Percentiles rank a stretch among this genome's conserved stretches.
phyloP scores from a whole-genome alignment of 2,329 filamentous ascomycete species.

The Blastomyces silverae region DNA sequence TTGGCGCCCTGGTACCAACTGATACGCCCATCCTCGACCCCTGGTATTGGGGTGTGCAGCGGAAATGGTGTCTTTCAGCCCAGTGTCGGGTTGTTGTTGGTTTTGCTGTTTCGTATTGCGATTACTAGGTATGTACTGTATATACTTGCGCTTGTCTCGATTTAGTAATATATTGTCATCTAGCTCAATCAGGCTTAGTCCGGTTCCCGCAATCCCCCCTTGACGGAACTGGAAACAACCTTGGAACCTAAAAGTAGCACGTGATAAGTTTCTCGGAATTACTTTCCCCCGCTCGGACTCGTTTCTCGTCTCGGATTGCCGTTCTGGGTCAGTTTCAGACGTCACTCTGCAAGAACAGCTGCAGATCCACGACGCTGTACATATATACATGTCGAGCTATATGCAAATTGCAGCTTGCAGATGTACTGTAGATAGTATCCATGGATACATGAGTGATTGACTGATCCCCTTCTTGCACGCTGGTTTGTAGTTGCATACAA shows the following conservation, averaged over 20 bases:
- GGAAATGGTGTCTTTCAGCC: background rate
- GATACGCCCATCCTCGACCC: background rate
- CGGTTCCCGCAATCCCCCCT: no score
- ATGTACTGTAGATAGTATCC: background rate
- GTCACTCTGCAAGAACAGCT: background rate
- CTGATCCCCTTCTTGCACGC: background rate
- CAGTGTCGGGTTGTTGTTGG: no score
- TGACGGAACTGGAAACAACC: no score
- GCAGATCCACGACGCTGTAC: background rate
- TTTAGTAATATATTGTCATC: background rate
- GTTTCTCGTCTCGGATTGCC: background rate
- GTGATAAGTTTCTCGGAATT: background rate
- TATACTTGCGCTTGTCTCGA: background rate
- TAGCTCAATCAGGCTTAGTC: background rate
- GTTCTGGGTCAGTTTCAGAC: slow-evolving; percentile 3
- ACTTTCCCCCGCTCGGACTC: background rate
- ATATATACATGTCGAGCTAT: no score
- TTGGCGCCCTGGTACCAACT: background rate
- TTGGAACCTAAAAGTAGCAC: background rate
- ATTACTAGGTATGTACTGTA: no score
- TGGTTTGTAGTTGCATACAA: background rate
- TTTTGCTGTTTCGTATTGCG: background rate
- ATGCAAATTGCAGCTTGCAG: no score
- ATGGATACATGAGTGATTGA: background rate
- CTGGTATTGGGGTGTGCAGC: background rate